phyloP scores from a whole-genome alignment of 306 rosid genomes.

The Cyclanthera cordifolia region DNA sequence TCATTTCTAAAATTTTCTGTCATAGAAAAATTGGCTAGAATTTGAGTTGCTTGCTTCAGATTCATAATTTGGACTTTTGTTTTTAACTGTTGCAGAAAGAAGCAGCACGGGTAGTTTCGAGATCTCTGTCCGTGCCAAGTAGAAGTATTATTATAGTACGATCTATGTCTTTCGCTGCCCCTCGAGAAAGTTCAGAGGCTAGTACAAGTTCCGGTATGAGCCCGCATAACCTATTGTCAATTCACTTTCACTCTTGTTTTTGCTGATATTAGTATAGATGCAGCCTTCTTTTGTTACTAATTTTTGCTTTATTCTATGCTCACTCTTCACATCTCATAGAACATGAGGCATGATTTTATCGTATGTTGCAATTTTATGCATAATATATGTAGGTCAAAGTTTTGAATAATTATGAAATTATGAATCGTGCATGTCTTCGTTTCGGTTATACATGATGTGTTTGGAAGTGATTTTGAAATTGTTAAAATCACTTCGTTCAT shows the following conservation, averaged over 20 bases:
- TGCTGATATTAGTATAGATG: not conserved
- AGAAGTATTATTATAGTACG: slow-evolving; percentile 66
- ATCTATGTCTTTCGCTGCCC: slow-evolving; percentile 56
- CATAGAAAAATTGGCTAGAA: not conserved
- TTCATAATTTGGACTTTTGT: not conserved
- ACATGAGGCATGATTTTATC: not conserved
- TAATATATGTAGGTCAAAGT: not conserved
- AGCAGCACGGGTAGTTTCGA: slow-evolving; percentile 46
- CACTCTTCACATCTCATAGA: not conserved
- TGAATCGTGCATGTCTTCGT: not conserved
- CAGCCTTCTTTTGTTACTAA: not conserved
- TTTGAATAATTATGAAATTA: too few relatives aligned
- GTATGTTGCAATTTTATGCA: not conserved
- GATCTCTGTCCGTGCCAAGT: slow-evolving; percentile 82
- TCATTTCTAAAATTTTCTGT: slow-evolving; percentile 10
- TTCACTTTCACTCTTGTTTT: too few relatives aligned
- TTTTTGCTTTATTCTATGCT: not conserved
- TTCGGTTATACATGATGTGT: not conserved
- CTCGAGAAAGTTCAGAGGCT: slow-evolving; percentile 28
- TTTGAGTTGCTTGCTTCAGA: not conserved
- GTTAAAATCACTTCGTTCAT: too few relatives aligned
- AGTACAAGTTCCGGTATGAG: slow-evolving; percentile 53
- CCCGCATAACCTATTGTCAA: slow-evolving; percentile 4
- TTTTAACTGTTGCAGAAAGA: slow-evolving; percentile 56
- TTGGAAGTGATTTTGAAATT: not conserved